Conservation (phyloP, 768 basidiomycete species). For the Favolaschia claudopus region DNA sequence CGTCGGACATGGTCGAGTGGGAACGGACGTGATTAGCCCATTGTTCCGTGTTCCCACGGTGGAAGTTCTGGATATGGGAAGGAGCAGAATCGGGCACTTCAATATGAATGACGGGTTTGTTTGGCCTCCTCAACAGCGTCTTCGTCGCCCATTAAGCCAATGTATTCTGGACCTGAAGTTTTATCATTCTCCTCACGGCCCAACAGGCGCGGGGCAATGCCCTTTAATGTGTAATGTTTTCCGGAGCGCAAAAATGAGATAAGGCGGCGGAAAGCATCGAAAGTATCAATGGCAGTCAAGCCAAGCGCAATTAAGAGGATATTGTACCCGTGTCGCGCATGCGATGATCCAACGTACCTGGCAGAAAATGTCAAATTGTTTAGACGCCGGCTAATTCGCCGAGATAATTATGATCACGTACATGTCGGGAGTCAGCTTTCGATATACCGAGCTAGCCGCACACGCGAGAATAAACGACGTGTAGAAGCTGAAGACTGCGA, state of each 20-base stretch:
- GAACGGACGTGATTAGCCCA: slow-evolving; percentile 59
- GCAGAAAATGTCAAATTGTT: slow-evolving; percentile 22
- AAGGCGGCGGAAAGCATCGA: slow-evolving; percentile 57
- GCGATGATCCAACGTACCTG: slow-evolving; percentile 57
- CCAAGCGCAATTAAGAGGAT: slow-evolving; percentile 53
- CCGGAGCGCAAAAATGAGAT: slow-evolving; percentile 53
- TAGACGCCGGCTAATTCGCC: no score
- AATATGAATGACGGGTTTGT: slow-evolving; percentile 36
- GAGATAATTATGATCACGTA: no score
- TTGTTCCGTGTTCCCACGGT: slow-evolving; percentile 52
- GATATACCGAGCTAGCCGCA: slow-evolving; percentile 73
- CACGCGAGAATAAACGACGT: slow-evolving; percentile 67
- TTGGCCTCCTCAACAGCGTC: slow-evolving; percentile 62
- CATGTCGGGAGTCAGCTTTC: slow-evolving; percentile 84
- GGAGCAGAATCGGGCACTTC: slow-evolving; percentile 33
- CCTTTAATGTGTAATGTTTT: slow-evolving; percentile 52
- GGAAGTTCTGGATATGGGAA: slow-evolving; percentile 37
- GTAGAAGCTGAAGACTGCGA: slow-evolving; percentile 72
- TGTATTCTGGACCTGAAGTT: slow-evolving; percentile 57
- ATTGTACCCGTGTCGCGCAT: slow-evolving; percentile 36
- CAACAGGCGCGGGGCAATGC: slow-evolving; percentile 65
- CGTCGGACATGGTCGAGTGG: slow-evolving; percentile 57
- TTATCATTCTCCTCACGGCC: slow-evolving; percentile 46
- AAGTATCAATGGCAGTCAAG: slow-evolving; percentile 63
- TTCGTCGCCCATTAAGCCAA: slow-evolving; percentile 62